Percentiles rank a stretch among this genome's conserved stretches.
phyloP scores from a whole-genome alignment of 2,329 filamentous ascomycete genomes.

The Botrytis squamosa region DNA sequence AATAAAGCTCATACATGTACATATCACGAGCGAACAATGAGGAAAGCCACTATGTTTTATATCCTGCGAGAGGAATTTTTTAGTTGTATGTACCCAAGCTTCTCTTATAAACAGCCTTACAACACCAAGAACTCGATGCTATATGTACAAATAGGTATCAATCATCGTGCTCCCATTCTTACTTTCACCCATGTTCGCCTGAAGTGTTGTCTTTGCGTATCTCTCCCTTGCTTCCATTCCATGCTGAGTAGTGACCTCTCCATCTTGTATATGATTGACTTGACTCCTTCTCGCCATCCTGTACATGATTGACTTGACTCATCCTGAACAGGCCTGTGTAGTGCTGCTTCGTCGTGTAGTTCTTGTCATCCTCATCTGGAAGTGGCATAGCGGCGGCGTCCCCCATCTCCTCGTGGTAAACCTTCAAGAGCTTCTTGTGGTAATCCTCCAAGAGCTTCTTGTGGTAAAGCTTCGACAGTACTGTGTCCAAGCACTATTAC shows the following conservation, averaged over 20 bases:
- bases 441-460: too few species aligned
- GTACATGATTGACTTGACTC: too few species aligned
- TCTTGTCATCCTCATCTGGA: constrained; percentile 87
- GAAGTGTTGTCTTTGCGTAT: neutral
- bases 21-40: neutral
- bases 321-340: neutral
- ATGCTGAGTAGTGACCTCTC: neutral
- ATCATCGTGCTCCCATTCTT: neutral
- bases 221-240: neutral
- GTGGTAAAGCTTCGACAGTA: too few species aligned
- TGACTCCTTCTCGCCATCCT: too few species aligned
- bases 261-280: neutral
- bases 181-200: neutral
- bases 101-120: neutral
- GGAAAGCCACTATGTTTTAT: neutral
- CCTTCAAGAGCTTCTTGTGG: constrained; percentile 57
- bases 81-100: neutral
- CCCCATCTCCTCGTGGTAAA: constrained; percentile 88
- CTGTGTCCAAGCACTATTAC: too few species aligned
- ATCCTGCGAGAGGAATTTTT: neutral
- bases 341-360: constrained; percentile 33
- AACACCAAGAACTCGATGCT: neutral
- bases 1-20: neutral
- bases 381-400: constrained; percentile 78
- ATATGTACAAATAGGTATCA: neutral